Evolutionary conservation across 225 moss, liverwort and hornwort genomes (phyloP).

Genomic region (Marchantia paleacea): DNA sequence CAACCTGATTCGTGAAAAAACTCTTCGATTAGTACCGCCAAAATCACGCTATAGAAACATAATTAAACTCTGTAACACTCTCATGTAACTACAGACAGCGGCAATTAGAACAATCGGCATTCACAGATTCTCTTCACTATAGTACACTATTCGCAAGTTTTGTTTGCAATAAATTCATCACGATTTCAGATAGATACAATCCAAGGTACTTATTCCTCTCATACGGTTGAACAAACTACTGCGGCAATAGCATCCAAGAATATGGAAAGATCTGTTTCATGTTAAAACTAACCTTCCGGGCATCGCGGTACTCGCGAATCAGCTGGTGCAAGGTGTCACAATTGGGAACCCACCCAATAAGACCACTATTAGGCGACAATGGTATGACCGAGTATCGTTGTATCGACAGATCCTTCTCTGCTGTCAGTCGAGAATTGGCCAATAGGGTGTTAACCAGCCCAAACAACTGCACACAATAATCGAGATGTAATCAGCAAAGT

Average conservation of each 20-base stretch:
- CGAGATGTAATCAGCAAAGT: background rate
- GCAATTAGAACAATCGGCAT: no score
- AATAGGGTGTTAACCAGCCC: slow-evolving; percentile 93
- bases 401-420: slow-evolving; percentile 93
- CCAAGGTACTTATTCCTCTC: no score
- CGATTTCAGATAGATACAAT: no score
- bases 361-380: slow-evolving; percentile 94
- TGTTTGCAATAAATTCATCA: no score
- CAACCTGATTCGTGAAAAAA: slow-evolving; percentile 37
- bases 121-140: no score
- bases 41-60: background rate
- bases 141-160: no score
- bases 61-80: background rate
- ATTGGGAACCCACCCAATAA: slow-evolving; percentile 98
- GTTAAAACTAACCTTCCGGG: slow-evolving; percentile 55
- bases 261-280: background rate
- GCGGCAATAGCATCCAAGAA: background rate
- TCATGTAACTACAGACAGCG: background rate
- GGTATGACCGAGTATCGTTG: slow-evolving; percentile 97
- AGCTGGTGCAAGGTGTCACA: slow-evolving; percentile 95
- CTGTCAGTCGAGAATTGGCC: slow-evolving; percentile 83
- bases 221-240: no score
- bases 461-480: slow-evolving; percentile 63
- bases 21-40: no score
- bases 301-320: slow-evolving; percentile 91